These are phyloP conservation scores for Hirschioporus abietinus DNA, from an alignment of 768 basidiomycete genomes.

Conservation along the genomic window DNA sequence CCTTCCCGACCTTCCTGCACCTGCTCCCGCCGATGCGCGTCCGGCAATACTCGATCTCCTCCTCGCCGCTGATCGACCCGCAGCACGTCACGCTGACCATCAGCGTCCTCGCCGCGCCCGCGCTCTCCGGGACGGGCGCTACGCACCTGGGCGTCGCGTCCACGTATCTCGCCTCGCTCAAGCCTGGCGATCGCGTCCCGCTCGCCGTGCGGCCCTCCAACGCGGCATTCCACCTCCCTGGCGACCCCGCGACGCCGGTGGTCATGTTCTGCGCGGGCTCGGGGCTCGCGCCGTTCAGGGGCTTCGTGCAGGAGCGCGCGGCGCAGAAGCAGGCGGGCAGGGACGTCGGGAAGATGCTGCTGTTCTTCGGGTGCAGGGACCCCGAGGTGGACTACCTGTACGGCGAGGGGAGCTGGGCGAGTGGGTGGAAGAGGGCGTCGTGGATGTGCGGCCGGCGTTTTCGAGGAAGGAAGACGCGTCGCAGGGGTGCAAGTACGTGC, in stretches of 20 bases:
- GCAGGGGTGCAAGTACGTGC: constrained; percentile 32
- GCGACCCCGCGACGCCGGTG: constrained; percentile 33
- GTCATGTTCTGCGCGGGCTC: constrained; percentile 44
- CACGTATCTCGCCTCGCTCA: constrained; percentile 35
- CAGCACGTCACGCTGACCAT: constrained; percentile 38
- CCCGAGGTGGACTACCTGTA: constrained; percentile 42
- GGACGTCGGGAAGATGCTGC: constrained; percentile 31
- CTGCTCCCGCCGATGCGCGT: constrained; percentile 45
- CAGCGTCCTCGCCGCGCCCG: constrained; percentile 35
- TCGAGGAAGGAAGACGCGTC: constrained; percentile 25
- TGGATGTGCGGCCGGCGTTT: constrained; percentile 42
- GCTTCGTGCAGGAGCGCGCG: constrained; percentile 46
- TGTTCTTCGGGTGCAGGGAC: constrained; percentile 44
- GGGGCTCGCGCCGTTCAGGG: constrained; percentile 45
- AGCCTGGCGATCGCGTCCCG: constrained; percentile 37
- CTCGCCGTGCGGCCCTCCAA: constrained; percentile 36
- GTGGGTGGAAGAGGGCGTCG: constrained; percentile 37
- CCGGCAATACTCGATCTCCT: constrained; percentile 47
- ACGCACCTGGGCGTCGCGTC: constrained; percentile 38
- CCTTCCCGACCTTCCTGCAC: constrained; percentile 32
- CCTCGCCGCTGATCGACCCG: constrained; percentile 41
- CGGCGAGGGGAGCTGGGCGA: constrained; percentile 33
- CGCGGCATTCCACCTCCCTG: constrained; percentile 38
- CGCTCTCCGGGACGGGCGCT: constrained; percentile 27
- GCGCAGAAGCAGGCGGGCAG: constrained; percentile 38